Base-by-base conservation (phyloP, 1,284 basidiomycete genomes). In the Agaricales sp. region DNA sequence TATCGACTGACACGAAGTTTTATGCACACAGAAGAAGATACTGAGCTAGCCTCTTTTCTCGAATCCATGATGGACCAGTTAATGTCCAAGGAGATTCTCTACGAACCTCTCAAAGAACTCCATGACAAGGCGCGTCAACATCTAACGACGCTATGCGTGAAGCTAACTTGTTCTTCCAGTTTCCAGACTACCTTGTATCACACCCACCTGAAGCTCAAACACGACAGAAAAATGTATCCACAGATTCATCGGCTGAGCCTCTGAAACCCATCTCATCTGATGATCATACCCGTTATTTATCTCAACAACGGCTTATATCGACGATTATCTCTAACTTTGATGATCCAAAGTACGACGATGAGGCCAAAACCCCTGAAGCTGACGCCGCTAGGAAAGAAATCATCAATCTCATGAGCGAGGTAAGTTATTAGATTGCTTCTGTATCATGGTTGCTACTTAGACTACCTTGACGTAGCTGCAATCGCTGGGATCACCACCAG, bases 41-140 rank as follows among this genome's bases (percentile, higher is more conserved):
- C 76, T 26, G 80, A 86, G 48, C 65, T 94, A 4, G 78, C 82
- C 45, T 80, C 77, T 6, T 73, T 96, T 56, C 71, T 99, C 19
- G 92, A 98, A 63, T 79, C 73, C 37, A 91, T 98, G 87, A 92
- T 95, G 93, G 77, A 79, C 14, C 85, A 93, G 61, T 74, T 99
- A 44, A 92, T 99, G 90, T 85, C 82, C 63, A 93, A 92, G 62
- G 92, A 98, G 1, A 78, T 98, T 8, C 67, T 96, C 16, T 91
- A 97, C 59, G 93, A 96, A 55, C 94, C 95, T 0, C 67, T 98
- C 58, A 87, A 87, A 57, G 95, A 98, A 61, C 69, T 99, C 24
- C 73, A 80, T 14, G 80, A 87, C 14, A 92, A 93, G 68, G 93
- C 89, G 57, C 49, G 65, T 55, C 48, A 46, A 39, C 47, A 25